Conservation (phyloP, 2,329 filamentous ascomycete genomes). For the Fonsecaea erecta region DNA sequence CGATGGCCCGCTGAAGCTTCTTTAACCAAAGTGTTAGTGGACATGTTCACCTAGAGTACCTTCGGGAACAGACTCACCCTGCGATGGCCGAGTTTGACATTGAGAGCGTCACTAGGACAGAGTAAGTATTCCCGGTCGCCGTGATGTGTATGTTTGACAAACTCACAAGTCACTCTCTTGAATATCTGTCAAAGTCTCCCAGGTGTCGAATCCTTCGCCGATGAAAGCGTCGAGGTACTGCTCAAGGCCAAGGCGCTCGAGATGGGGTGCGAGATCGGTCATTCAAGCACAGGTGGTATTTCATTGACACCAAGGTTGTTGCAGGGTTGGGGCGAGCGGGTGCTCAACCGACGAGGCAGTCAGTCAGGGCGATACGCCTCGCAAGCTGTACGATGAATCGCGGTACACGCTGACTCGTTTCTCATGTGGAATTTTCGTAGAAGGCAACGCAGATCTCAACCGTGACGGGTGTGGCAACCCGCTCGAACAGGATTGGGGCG, state of each 20-base stretch:
- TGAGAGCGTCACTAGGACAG: conserved; percentile 66
- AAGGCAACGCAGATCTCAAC: conserved; percentile 19
- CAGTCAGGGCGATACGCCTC: conserved; percentile 29
- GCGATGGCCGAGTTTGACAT: conserved; percentile 79
- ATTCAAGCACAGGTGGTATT: conserved; percentile 47
- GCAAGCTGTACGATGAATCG: conserved; percentile 23
- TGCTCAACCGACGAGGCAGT: conserved; percentile 13
- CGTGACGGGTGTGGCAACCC: conserved; percentile 7
- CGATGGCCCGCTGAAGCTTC: conserved; percentile 84
- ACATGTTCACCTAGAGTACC: not conserved
- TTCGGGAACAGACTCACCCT: conserved; percentile 60
- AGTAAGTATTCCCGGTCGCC: conserved; percentile 12
- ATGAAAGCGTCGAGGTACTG: conserved; percentile 76
- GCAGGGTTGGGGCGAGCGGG: conserved; percentile 2
- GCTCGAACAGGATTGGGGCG: conserved; percentile 10
- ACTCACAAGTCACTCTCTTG: conserved; percentile 80
- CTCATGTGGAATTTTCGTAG: conserved; percentile 27
- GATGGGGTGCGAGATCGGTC: conserved; percentile 68
- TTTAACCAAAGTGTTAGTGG: conserved; percentile 43
- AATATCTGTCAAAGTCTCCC: conserved; percentile 82
- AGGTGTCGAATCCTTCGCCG: conserved; percentile 81
- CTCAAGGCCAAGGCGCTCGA: conserved; percentile 76
- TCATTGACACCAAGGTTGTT: conserved; percentile 28
- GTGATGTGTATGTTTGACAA: not conserved
- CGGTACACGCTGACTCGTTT: conserved; percentile 17